phyloP scores from a whole-genome alignment of 805 yeast species.

The Pichia rugopelliculosa region DNA sequence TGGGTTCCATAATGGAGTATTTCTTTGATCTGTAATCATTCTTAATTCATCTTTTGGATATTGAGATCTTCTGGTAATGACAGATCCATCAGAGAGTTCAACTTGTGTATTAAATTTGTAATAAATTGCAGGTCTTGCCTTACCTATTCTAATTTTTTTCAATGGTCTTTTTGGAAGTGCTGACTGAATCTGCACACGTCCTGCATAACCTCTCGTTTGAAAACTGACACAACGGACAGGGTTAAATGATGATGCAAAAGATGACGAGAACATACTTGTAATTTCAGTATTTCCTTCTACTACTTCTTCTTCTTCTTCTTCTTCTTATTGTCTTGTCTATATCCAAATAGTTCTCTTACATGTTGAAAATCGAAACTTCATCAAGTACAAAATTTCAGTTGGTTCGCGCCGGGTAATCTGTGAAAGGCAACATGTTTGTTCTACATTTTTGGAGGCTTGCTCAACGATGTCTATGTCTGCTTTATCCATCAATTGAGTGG shows the following conservation, averaged over 20 bases:
- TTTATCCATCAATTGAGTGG: too few species aligned
- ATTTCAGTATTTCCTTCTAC: too few species aligned
- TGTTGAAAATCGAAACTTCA: background rate
- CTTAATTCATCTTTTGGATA: conserved; percentile 83
- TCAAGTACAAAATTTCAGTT: background rate
- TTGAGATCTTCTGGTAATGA: conserved; percentile 72
- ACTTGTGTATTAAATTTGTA: conserved; percentile 82
- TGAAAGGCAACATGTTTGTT: background rate
- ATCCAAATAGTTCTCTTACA: too few species aligned
- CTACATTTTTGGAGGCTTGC: background rate
- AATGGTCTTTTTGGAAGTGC: conserved; percentile 45
- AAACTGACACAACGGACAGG: background rate
- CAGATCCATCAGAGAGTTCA: conserved; percentile 94
- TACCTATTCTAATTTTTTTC: conserved; percentile 67
- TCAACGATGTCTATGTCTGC: too few species aligned
- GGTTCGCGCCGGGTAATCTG: background rate
- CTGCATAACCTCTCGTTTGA: conserved; percentile 23
- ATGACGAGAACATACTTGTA: background rate
- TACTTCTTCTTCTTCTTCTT: too few species aligned
- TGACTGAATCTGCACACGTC: conserved; percentile 23
- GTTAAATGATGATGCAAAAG: background rate
- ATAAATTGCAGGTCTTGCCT: conserved; percentile 89
- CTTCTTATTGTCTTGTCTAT: too few species aligned
- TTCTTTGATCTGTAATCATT: conserved; percentile 84
- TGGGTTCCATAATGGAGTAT: conserved; percentile 83